Percentiles rank a stretch among this genome's conserved stretches.
These are phyloP conservation scores for Aspergillus asperescens DNA, from an alignment of 495 filamentous ascomycete species.

Conservation along the genomic window DNA sequence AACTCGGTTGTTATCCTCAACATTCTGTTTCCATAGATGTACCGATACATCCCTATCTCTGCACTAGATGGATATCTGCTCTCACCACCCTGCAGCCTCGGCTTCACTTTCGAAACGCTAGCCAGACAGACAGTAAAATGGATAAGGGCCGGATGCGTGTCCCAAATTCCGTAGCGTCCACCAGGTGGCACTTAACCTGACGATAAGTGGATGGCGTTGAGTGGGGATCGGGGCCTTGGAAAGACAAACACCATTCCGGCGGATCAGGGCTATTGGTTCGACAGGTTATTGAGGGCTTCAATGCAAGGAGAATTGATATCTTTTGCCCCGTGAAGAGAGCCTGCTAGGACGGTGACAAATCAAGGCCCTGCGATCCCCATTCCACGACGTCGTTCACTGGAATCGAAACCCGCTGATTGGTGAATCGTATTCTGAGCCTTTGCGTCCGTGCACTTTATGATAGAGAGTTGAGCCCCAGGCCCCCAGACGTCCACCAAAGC, in stretches of 20 bases:
- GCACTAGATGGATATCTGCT: not conserved
- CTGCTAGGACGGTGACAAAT: constrained; percentile 39
- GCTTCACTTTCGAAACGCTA: not conserved
- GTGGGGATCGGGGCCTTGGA: not conserved
- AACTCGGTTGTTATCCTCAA: not conserved
- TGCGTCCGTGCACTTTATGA: constrained; percentile 36
- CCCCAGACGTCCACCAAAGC: constrained; percentile 9
- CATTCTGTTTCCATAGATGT: not conserved
- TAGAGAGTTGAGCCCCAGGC: constrained; percentile 28
- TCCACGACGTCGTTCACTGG: constrained; percentile 19
- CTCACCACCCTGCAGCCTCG: not conserved
- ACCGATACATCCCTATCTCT: not conserved
- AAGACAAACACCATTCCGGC: not conserved
- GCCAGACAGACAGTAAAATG: not conserved
- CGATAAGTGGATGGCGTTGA: constrained; percentile 6
- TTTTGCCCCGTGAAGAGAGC: constrained; percentile 34
- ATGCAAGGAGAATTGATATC: constrained; percentile 35
- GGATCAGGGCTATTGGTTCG: constrained; percentile 19
- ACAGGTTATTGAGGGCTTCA: constrained; percentile 33
- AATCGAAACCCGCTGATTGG: constrained; percentile 31
- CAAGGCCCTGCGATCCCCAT: constrained; percentile 27
- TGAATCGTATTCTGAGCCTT: constrained; percentile 25
- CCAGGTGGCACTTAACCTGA: constrained; percentile 14
- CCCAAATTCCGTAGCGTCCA: constrained; percentile 8
- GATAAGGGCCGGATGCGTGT: constrained; percentile 17